phyloP scores from a whole-genome alignment of 164 flowering plant species.

The Malania oleifera region DNA sequence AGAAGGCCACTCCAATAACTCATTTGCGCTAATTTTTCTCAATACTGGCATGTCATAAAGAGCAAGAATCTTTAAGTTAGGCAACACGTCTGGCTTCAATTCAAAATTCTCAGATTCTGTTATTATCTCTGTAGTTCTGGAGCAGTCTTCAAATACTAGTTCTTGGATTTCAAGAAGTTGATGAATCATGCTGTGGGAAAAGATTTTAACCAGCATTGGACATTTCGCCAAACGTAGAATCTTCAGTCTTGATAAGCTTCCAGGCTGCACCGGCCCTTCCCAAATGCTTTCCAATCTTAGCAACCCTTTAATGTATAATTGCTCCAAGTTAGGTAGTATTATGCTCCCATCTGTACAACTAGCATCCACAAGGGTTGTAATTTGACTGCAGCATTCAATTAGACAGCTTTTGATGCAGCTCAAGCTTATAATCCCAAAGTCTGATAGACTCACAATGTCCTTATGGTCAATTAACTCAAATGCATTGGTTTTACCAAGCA shows the following conservation, averaged over 20 bases:
- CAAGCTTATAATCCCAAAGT: conserved; percentile 9
- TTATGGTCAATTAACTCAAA: conserved; percentile 14
- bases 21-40: background rate
- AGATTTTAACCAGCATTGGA: conserved; percentile 7
- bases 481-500: conserved; percentile 8
- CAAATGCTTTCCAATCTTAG: conserved; percentile 8
- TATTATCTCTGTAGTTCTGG: conserved; percentile 7
- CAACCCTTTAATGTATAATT: background rate
- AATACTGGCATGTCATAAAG: conserved; percentile 10
- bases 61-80: conserved; percentile 3
- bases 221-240: conserved; percentile 6
- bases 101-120: background rate
- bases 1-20: conserved; percentile 9
- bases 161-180: conserved; percentile 5
- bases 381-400: conserved; percentile 8
- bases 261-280: conserved; percentile 3
- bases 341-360: background rate
- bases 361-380: conserved; percentile 7
- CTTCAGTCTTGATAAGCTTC: conserved; percentile 2
- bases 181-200: conserved; percentile 6
- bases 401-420: conserved; percentile 5
- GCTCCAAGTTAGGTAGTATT: background rate
- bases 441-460: conserved; percentile 9
- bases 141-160: conserved; percentile 12
- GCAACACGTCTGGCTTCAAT: background rate